phyloP scores from a whole-genome alignment of 768 basidiomycete species.

The Daedalea quercina region DNA sequence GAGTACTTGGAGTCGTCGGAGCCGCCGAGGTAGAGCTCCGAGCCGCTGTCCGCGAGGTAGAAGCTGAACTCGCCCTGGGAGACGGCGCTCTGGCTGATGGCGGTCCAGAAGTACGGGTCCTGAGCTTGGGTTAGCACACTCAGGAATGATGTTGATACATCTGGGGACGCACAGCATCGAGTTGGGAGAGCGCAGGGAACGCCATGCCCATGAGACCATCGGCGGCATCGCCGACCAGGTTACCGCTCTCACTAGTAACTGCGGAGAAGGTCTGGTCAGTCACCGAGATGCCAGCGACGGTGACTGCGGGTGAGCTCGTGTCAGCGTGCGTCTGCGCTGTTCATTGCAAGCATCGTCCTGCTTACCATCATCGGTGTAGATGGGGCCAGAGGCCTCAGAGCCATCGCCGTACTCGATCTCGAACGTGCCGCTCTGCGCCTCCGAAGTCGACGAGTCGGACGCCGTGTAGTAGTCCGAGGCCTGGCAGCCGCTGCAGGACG shows the following conservation, averaged over 20 bases:
- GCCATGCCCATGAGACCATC: conserved; percentile 40
- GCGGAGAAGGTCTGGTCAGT: conserved; percentile 36
- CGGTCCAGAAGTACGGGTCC: conserved; percentile 30
- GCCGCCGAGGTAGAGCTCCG: conserved; percentile 55
- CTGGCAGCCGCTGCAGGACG: conserved; percentile 12
- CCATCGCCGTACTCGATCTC: conserved; percentile 14
- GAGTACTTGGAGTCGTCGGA: conserved; percentile 39
- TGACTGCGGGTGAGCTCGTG: conserved; percentile 3
- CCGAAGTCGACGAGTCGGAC: conserved; percentile 7
- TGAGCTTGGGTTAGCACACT: conserved; percentile 12
- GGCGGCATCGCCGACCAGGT: conserved; percentile 21
- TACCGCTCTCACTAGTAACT: conserved; percentile 31
- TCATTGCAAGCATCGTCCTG: neutral
- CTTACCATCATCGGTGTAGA: conserved; percentile 12
- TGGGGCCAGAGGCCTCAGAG: conserved; percentile 9
- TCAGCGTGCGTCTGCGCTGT: neutral
- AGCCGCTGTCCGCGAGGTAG: conserved; percentile 34
- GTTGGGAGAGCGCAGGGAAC: conserved; percentile 14
- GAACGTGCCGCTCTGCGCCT: conserved; percentile 13
- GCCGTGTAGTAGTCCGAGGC: conserved; percentile 8
- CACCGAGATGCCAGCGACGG: conserved; percentile 23
- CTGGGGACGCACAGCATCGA: conserved; percentile 3
- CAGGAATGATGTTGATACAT: neutral
- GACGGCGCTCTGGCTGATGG: conserved; percentile 29
- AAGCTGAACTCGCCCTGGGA: conserved; percentile 39